Percentiles rank a stretch among this genome's conserved stretches.
Evolutionary conservation across 208 protist genomes (phyloP).

Genomic region (Acanthamoeba castellanii): DNA sequence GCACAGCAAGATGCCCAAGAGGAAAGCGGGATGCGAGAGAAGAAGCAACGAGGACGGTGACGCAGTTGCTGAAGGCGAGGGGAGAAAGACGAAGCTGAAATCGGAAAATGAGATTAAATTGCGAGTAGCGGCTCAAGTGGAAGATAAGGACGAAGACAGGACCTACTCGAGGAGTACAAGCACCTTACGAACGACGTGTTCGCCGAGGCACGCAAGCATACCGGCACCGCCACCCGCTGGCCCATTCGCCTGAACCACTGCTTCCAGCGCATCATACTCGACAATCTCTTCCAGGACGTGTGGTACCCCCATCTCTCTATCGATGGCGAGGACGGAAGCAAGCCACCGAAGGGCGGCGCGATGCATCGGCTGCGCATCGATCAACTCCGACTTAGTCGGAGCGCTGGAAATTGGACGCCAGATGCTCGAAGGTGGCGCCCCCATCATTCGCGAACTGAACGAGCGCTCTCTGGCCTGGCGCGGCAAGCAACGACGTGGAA

Average conservation of each 20-base stretch:
- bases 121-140: background rate
- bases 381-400: background rate
- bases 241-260: slow-evolving; percentile 21
- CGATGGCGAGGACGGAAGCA: background rate
- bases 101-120: background rate
- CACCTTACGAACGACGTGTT: background rate
- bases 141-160: background rate
- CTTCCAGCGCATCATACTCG: slow-evolving; percentile 19
- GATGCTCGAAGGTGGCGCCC: background rate
- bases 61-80: background rate
- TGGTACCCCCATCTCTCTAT: background rate
- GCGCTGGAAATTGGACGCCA: background rate
- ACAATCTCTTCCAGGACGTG: slow-evolving; percentile 28
- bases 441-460: background rate
- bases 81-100: background rate
- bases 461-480: slow-evolving; percentile 18
- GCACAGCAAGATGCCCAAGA: no score
- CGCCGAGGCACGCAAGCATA: slow-evolving; percentile 46
- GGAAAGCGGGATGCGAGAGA: no score
- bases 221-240: background rate
- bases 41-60: no score
- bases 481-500: background rate
- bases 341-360: background rate
- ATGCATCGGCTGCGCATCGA: slow-evolving; percentile 6
- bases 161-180: slow-evolving; percentile 12